These are phyloP conservation scores for Neltuma alba DNA, from an alignment of 306 rosid species.

Conservation along the genomic window DNA sequence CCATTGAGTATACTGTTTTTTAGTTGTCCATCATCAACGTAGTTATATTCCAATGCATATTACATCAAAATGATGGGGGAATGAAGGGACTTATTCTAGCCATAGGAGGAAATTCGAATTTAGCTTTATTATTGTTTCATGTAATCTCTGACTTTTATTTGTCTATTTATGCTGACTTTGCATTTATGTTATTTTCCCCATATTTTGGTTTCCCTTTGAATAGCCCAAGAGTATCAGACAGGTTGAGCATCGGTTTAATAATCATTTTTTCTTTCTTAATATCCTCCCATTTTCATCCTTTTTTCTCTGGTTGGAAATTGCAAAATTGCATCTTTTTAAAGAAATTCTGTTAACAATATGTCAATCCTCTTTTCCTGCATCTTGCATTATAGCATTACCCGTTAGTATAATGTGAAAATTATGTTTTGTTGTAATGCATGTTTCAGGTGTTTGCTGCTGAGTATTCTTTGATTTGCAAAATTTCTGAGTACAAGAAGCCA, in stretches of 20 bases:
- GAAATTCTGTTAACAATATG: conserved; percentile 23
- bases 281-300: neutral
- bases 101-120: neutral
- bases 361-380: conserved; percentile 15
- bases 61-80: conserved; percentile 8
- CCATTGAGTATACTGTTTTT: conserved; percentile 38
- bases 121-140: neutral
- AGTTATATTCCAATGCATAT: conserved; percentile 26
- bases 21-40: conserved; percentile 25
- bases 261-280: neutral
- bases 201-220: neutral
- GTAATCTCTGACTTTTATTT: neutral
- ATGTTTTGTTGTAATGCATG: conserved; percentile 24
- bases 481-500: conserved; percentile 86
- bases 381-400: conserved; percentile 30
- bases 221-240: neutral
- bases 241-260: neutral
- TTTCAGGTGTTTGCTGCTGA: conserved; percentile 91
- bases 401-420: conserved; percentile 19
- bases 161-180: neutral
- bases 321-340: neutral
- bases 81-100: neutral
- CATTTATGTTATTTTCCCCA: neutral
- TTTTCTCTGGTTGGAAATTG: neutral
- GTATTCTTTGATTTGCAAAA: conserved; percentile 93